Percentiles rank a stretch among this genome's conserved stretches.
Evolutionary conservation across 2,329 filamentous ascomycete genomes (phyloP).

Genomic region (Zalaria sp.): DNA sequence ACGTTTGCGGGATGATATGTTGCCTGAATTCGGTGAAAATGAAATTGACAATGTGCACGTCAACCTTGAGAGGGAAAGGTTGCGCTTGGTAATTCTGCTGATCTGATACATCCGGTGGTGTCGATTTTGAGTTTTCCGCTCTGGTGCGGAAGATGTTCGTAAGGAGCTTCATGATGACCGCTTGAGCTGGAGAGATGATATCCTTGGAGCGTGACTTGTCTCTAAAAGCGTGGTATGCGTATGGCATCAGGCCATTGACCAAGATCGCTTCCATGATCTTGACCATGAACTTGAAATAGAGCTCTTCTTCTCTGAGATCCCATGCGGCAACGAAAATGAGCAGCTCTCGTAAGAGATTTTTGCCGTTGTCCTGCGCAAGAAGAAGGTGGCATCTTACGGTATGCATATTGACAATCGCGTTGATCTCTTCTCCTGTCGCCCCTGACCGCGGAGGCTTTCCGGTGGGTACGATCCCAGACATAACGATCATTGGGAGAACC

Average conservation of each 20-base stretch:
- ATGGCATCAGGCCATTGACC: conserved; percentile 76
- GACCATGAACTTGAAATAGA: conserved; percentile 92
- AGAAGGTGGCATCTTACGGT: conserved; percentile 82
- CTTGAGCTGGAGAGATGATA: conserved; percentile 89
- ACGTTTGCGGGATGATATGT: conserved; percentile 85
- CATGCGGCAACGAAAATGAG: conserved; percentile 94
- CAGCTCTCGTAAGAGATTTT: conserved; percentile 77
- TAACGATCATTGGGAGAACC: conserved; percentile 91
- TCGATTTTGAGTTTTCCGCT: conserved; percentile 24
- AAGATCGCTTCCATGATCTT: conserved; percentile 92
- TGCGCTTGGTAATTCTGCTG: conserved; percentile 7
- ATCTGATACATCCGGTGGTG: conserved; percentile 5
- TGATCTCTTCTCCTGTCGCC: conserved; percentile 37
- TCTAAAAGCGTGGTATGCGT: conserved; percentile 79
- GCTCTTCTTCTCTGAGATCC: conserved; percentile 84
- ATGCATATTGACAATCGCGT: conserved; percentile 61
- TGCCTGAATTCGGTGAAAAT: conserved; percentile 86
- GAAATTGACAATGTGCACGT: conserved; percentile 64
- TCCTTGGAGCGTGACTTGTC: conserved; percentile 62
- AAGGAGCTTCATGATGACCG: conserved; percentile 78
- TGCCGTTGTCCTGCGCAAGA: conserved; percentile 76
- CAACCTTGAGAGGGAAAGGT: conserved; percentile 29
- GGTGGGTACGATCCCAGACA: conserved; percentile 83
- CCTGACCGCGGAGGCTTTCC: conserved; percentile 38
- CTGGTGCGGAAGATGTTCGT: conserved; percentile 72